Conservation (phyloP, 495 filamentous ascomycete genomes). For the Aspergillus kassunensis region DNA sequence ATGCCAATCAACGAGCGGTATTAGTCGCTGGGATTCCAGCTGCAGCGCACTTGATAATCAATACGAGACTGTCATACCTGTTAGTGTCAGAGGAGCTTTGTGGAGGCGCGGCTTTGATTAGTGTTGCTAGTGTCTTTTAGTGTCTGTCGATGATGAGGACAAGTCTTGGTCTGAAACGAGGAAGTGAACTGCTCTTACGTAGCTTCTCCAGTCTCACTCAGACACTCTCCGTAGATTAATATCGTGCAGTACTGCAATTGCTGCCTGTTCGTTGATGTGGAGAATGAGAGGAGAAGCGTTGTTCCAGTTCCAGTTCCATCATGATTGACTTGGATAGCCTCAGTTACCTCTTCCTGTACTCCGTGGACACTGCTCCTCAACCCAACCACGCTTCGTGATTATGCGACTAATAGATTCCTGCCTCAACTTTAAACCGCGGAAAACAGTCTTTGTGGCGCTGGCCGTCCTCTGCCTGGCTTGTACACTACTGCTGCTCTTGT, state of each 20-base stretch:
- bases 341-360: not conserved
- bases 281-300: not conserved
- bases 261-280: not conserved
- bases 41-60: not conserved
- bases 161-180: too few species aligned
- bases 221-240: too few species aligned
- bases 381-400: not conserved
- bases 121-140: not conserved
- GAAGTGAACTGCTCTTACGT: too few species aligned
- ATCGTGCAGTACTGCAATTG: not conserved
- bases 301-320: not conserved
- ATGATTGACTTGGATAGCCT: not conserved
- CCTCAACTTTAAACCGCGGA: not conserved
- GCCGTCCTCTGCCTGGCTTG: slow-evolving; percentile 10
- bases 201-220: too few species aligned
- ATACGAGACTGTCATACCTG: not conserved
- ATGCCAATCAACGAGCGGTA: not conserved
- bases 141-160: too few species aligned
- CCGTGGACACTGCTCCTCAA: not conserved
- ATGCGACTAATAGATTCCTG: slow-evolving; percentile 6
- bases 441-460: slow-evolving; percentile 13
- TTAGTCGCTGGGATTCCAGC: slow-evolving; percentile 1
- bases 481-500: slow-evolving; percentile 5
- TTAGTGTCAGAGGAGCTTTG: not conserved
- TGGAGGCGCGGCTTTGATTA: not conserved